Conservation (phyloP, 1,284 basidiomycete species). For the Cryptococcus jaspeensis region DNA sequence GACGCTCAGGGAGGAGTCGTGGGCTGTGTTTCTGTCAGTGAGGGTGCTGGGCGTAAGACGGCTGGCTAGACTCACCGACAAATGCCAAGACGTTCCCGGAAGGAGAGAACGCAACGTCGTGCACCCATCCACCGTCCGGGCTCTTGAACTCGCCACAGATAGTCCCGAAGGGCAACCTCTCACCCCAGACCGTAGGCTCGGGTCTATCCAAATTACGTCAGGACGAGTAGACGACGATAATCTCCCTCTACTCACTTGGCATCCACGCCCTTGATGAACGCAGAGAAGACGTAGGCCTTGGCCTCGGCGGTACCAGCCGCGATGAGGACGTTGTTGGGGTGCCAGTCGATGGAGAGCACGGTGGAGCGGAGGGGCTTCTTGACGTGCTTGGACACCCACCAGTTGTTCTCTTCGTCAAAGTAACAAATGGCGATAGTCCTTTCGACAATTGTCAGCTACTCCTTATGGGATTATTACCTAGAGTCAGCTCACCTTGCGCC, state of each 20-base stretch:
- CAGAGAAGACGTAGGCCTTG: slow-evolving; percentile 96
- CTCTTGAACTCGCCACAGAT: slow-evolving; percentile 90
- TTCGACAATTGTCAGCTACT: background rate
- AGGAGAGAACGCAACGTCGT: slow-evolving; percentile 92
- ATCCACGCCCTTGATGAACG: slow-evolving; percentile 99
- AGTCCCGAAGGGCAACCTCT: slow-evolving; percentile 95
- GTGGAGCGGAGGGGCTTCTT: slow-evolving; percentile 96
- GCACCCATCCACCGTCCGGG: slow-evolving; percentile 94
- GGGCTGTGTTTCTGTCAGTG: slow-evolving; percentile 59
- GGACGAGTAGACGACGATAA: background rate
- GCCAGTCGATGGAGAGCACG: slow-evolving; percentile 93
- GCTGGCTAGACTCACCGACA: slow-evolving; percentile 63
- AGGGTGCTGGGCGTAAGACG: background rate
- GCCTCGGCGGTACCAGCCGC: slow-evolving; percentile 93
- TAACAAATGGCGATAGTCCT: slow-evolving; percentile 92
- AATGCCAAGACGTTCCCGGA: slow-evolving; percentile 90
- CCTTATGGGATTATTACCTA: background rate
- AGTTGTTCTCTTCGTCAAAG: slow-evolving; percentile 95
- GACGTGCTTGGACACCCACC: slow-evolving; percentile 98
- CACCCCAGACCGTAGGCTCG: slow-evolving; percentile 89
- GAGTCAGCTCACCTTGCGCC: slow-evolving; percentile 70
- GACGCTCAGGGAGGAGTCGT: slow-evolving; percentile 85
- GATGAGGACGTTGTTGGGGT: slow-evolving; percentile 93
- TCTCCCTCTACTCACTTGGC: slow-evolving; percentile 61
- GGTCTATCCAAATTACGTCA: slow-evolving; percentile 59